phyloP scores from a whole-genome alignment of 1,139 yeast species.

The Yamadazyma diddensiae region DNA sequence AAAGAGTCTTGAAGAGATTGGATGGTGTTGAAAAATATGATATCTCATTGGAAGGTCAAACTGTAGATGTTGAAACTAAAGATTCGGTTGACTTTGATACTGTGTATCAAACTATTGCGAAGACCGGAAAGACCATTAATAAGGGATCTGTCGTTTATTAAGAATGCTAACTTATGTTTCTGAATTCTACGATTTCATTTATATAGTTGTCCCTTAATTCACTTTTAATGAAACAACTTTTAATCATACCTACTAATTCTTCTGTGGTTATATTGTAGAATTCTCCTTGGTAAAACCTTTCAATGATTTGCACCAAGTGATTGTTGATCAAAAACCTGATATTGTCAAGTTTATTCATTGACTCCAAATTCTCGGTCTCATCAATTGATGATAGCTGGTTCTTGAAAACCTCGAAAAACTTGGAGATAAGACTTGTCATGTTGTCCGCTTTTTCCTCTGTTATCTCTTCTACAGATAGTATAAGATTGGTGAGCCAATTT shows the following conservation, averaged over 20 bases:
- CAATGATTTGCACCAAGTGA: slow-evolving; percentile 68
- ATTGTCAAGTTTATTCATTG: slow-evolving; percentile 44
- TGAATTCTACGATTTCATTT: slow-evolving; percentile 48
- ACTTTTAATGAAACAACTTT: slow-evolving; percentile 66
- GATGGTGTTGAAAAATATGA: slow-evolving; percentile 73
- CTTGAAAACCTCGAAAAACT: slow-evolving; percentile 19
- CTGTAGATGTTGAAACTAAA: slow-evolving; percentile 70
- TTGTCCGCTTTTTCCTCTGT: slow-evolving; percentile 35
- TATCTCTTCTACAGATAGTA: slow-evolving; percentile 30
- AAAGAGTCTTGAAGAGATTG: slow-evolving; percentile 67
- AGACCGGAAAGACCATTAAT: slow-evolving; percentile 85
- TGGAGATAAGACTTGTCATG: slow-evolving; percentile 24
- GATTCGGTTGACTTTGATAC: slow-evolving; percentile 62
- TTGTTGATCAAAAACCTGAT: slow-evolving; percentile 45
- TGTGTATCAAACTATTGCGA: slow-evolving; percentile 73
- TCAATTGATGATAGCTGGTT: slow-evolving; percentile 14
- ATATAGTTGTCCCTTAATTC: slow-evolving; percentile 60
- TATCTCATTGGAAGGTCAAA: slow-evolving; percentile 75
- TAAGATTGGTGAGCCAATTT: slow-evolving; percentile 26
- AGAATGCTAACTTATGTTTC: slow-evolving; percentile 14
- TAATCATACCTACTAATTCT: slow-evolving; percentile 62
- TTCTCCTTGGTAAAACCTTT: slow-evolving; percentile 67
- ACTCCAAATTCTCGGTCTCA: slow-evolving; percentile 20
- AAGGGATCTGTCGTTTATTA: slow-evolving; percentile 52
- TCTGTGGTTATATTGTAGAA: slow-evolving; percentile 66